These are phyloP conservation scores for Syzygium aromaticum DNA, from an alignment of 345 rosid genomes.

Conservation along the genomic window DNA sequence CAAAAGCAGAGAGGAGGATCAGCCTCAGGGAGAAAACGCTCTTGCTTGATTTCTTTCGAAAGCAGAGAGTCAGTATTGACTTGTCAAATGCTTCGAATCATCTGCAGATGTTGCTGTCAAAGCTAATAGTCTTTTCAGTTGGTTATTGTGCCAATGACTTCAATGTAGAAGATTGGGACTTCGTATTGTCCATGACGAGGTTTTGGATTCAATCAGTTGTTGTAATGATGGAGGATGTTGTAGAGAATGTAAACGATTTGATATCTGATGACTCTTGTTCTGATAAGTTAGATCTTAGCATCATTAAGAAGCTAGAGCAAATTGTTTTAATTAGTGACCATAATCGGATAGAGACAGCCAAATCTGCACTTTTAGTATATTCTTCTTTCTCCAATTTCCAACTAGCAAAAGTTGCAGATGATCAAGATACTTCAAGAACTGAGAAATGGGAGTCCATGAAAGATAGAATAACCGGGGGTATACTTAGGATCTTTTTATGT, in stretches of 20 bases:
- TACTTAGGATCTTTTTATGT: slow-evolving; percentile 84
- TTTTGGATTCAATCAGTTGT: slow-evolving; percentile 84
- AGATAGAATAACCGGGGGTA: slow-evolving; percentile 67
- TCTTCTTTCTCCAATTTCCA: slow-evolving; percentile 35
- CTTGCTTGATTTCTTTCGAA: slow-evolving; percentile 66
- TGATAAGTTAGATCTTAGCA: slow-evolving; percentile 17
- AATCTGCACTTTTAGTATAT: slow-evolving; percentile 64
- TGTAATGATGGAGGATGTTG: slow-evolving; percentile 79
- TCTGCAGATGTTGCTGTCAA: slow-evolving; percentile 51
- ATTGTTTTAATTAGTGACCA: slow-evolving; percentile 45
- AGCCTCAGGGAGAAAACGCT: slow-evolving; percentile 51
- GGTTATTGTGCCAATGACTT: slow-evolving; percentile 84
- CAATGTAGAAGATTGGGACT: slow-evolving; percentile 80
- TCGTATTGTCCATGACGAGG: slow-evolving; percentile 51
- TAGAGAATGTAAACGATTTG: slow-evolving; percentile 65
- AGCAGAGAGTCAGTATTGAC: slow-evolving; percentile 50
- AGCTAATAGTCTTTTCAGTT: slow-evolving; percentile 56
- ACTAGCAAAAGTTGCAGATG: slow-evolving; percentile 21
- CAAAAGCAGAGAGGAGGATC: slow-evolving; percentile 45
- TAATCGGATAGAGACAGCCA: slow-evolving; percentile 37
- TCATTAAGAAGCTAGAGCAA: slow-evolving; percentile 39
- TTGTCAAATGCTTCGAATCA: slow-evolving; percentile 26
- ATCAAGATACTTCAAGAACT: slow-evolving; percentile 15
- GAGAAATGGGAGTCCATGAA: slow-evolving; percentile 49
- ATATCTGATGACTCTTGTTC: slow-evolving; percentile 32